Conservation (phyloP, 1,139 yeast genomes). For the Candida pseudoviswanathii region DNA sequence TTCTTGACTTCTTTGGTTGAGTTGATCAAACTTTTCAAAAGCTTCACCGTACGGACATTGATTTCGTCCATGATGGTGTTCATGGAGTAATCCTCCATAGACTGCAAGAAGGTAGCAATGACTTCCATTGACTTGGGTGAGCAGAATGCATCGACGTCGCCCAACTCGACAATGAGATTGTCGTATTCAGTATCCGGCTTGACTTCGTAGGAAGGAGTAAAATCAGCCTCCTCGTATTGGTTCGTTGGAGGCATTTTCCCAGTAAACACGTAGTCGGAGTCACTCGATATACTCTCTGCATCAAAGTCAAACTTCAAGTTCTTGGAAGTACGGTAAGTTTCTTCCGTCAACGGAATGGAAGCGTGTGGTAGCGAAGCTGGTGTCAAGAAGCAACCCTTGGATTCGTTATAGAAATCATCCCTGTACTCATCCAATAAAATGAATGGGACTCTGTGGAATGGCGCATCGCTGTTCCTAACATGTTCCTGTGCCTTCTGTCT, state of each 20-base stretch:
- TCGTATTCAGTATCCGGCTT: slow-evolving; percentile 55
- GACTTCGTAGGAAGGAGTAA: slow-evolving; percentile 40
- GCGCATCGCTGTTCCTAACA: slow-evolving; percentile 72
- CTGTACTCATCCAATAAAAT: slow-evolving; percentile 55
- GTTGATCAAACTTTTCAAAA: slow-evolving; percentile 38
- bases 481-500: slow-evolving; percentile 64
- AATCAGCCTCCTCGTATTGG: slow-evolving; percentile 46
- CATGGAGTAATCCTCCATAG: slow-evolving; percentile 39
- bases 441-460: slow-evolving; percentile 79
- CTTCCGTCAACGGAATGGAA: slow-evolving; percentile 57
- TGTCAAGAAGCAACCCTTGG: slow-evolving; percentile 57
- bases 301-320: slow-evolving; percentile 11
- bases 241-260: slow-evolving; percentile 28
- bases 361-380: slow-evolving; percentile 67
- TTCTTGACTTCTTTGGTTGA: slow-evolving; percentile 44
- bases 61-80: slow-evolving; percentile 61
- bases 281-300: slow-evolving; percentile 7
- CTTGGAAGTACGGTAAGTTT: slow-evolving; percentile 11
- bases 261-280: slow-evolving; percentile 4
- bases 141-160: slow-evolving; percentile 38
- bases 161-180: slow-evolving; percentile 55
- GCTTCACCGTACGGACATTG: slow-evolving; percentile 60
- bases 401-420: slow-evolving; percentile 45
- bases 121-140: slow-evolving; percentile 38
- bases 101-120: slow-evolving; percentile 32